Conservation (phyloP, 139 green algal species). For the Closterium sp. region DNA sequence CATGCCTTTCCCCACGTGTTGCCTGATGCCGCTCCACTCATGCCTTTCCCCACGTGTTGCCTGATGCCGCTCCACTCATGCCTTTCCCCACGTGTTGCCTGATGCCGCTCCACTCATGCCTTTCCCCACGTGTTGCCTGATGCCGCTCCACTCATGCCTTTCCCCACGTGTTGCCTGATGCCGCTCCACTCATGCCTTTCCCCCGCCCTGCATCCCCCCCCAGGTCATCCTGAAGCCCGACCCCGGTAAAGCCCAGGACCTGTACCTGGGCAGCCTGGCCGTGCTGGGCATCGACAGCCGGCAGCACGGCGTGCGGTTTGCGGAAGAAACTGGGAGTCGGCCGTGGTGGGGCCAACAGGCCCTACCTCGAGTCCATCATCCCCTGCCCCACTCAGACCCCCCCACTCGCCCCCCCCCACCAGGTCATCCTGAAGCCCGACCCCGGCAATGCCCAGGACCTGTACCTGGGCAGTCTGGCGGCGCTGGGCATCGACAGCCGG, state of each 20-base stretch:
- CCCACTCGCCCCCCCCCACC: background rate
- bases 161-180: too few species aligned
- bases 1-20: too few species aligned
- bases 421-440: constrained; percentile 99
- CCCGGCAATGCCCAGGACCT: constrained; percentile 96
- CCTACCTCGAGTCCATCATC: too few species aligned
- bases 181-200: background rate
- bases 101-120: too few species aligned
- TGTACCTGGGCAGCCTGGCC: constrained; percentile 85
- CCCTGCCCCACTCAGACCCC: background rate
- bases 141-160: too few species aligned
- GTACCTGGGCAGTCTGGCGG: constrained; percentile 81
- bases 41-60: too few species aligned
- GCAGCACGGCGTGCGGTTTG: constrained; percentile 86
- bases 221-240: constrained; percentile 98
- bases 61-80: too few species aligned
- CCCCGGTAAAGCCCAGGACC: constrained; percentile 94
- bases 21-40: too few species aligned
- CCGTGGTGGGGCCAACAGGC: constrained; percentile 91
- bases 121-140: too few species aligned
- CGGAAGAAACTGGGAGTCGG: constrained; percentile 99
- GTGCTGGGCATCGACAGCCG: constrained; percentile 77
- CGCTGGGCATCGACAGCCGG: constrained; percentile 77
- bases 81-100: too few species aligned
- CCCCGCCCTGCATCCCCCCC: background rate